Percentiles rank a stretch among this genome's conserved stretches.
Conservation (phyloP, 164 flowering plant species). For the Sextonia rubra region DNA sequence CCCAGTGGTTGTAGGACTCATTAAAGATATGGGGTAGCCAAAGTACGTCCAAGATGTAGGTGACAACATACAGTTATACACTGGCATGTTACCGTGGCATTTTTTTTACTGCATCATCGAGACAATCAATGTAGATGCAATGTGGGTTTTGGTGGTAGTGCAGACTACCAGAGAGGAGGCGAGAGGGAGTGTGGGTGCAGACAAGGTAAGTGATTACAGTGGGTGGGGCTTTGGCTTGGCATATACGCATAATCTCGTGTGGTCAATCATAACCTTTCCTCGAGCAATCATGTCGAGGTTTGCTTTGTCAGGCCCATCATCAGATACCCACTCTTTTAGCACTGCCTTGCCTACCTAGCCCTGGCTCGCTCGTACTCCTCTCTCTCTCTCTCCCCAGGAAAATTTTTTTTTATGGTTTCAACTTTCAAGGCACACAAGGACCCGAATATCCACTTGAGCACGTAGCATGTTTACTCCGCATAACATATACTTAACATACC, state of each 20-base stretch:
- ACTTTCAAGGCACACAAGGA: neutral
- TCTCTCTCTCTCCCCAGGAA: neutral
- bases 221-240: conserved; percentile 6
- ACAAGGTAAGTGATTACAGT: neutral
- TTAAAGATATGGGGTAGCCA: neutral
- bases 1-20: too few species aligned
- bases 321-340: neutral
- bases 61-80: too few species aligned
- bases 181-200: neutral
- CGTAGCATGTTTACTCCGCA: too few species aligned
- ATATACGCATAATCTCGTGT: conserved; percentile 13
- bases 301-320: neutral
- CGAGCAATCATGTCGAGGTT: conserved; percentile 12
- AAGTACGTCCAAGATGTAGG: neutral
- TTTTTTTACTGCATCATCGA: neutral
- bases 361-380: neutral
- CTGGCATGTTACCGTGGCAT: neutral
- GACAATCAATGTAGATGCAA: neutral
- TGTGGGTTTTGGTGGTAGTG: neutral
- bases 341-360: neutral
- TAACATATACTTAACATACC: too few species aligned
- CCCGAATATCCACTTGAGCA: too few species aligned
- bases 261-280: conserved; percentile 20
- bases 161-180: neutral
- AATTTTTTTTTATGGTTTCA: neutral